Evolutionary conservation across 1,284 basidiomycete species (phyloP).

Genomic region (Volvariella volvacea): DNA sequence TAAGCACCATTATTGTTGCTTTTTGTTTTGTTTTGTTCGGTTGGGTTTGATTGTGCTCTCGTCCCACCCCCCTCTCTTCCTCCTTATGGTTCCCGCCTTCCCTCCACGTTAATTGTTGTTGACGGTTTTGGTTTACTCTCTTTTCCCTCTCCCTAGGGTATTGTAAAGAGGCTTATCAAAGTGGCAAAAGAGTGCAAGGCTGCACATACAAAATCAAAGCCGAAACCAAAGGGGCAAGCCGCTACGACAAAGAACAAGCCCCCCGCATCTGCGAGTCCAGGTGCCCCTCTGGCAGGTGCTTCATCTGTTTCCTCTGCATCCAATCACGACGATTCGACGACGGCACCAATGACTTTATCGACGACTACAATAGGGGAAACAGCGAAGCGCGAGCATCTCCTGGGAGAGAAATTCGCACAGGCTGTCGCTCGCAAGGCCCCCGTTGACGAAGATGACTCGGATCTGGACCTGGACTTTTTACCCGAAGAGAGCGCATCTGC

Average conservation of each 20-base stretch:
- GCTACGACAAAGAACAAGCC: background rate
- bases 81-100: no score
- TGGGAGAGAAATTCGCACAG: constrained; percentile 58
- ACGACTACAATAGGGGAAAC: constrained; percentile 12
- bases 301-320: no score
- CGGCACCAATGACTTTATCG: constrained; percentile 10
- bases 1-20: no score
- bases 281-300: no score
- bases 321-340: no score
- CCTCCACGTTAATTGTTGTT: no score
- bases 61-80: no score
- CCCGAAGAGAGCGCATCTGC: constrained; percentile 31
- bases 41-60: no score
- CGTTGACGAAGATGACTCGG: constrained; percentile 51
- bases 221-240: background rate
- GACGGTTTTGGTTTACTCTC: no score
- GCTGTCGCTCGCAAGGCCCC: constrained; percentile 36
- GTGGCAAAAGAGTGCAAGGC: constrained; percentile 69
- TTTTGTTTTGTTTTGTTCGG: no score
- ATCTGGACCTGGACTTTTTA: constrained; percentile 70
- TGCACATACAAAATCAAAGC: constrained; percentile 42
- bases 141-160: constrained; percentile 37
- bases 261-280: background rate
- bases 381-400: constrained; percentile 31
- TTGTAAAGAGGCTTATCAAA: constrained; percentile 75